Evolutionary conservation across 1,284 basidiomycete species (phyloP), one percentile per base, ranked within the genome.

Genomic region (Tilletia setariae): DNA sequence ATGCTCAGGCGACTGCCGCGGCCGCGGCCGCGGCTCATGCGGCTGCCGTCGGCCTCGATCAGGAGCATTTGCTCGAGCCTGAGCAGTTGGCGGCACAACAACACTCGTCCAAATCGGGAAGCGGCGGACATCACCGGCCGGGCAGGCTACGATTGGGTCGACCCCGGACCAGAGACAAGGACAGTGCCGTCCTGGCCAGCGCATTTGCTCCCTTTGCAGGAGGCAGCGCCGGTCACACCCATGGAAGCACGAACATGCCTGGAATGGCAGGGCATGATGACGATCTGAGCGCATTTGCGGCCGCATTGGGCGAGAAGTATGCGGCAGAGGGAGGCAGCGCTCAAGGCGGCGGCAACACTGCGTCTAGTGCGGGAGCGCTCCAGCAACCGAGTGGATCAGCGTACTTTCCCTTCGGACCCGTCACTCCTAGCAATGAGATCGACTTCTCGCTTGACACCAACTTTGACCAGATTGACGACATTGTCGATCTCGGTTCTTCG

Each of bases 381-480:
- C 51, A 66, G 19, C 47, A 35, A 6, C 53, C 53, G 15, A 16
- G n/a, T 1, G 53, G 53, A 16, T 25, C 56, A 15, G 56, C 56
- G 2, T 11, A 25, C 16, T 61, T 61, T 30, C 56, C 56, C 56
- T 61, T 61, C n/a, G 56, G 56, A 19, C 56, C 56, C 32, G 56
- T 15, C 40, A 63, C 62, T 8, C 62, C 62, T 1, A 23, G n/a
- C 11, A 16, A 28, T 21, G 71, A 71, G 21, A 67, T 72, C 13
- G 69, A 62, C 15, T 35, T 87, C 74, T 85, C 85, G 23, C 86
- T 93, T 46, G 91, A 94, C 83, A 90, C 89, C 63, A 88, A 94
- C 74, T 85, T 94, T 51, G 87, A 90, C 40, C 85, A 89, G 69
- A 92, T 96, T 86, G 90, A 91, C 63, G 93, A 91, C 35, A 92